A percentile compares a stretch with the other conserved stretches of the same genome.
phyloP scores from a whole-genome alignment of 2,329 filamentous ascomycete species.

The Ophiostoma quercus region DNA sequence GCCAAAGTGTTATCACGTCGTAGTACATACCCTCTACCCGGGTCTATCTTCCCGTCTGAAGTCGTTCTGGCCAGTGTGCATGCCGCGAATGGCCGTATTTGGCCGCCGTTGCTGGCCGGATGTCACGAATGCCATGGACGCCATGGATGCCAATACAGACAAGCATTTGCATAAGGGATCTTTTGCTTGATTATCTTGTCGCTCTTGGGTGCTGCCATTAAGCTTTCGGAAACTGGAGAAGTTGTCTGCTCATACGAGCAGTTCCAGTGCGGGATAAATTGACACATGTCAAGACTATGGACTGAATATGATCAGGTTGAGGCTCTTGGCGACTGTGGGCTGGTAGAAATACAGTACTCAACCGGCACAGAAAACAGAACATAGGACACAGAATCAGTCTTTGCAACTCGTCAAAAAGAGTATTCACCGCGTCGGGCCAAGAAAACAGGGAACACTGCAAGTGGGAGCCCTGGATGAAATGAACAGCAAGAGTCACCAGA shows the following conservation, averaged over 20 bases:
- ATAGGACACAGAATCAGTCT: neutral
- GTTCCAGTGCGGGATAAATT: neutral
- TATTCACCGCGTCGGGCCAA: neutral
- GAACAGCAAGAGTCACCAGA: neutral
- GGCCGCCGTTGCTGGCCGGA: neutral
- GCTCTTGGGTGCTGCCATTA: neutral
- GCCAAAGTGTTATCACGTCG: neutral
- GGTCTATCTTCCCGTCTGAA: neutral
- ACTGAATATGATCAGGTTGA: neutral
- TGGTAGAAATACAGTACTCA: neutral
- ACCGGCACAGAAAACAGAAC: neutral
- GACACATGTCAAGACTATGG: neutral
- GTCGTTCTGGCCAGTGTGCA: neutral
- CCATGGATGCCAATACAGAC: neutral
- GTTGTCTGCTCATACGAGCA: neutral
- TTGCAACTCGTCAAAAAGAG: neutral
- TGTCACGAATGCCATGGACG: neutral
- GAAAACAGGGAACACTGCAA: constrained; percentile 1
- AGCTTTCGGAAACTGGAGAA: neutral
- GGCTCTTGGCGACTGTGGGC: neutral
- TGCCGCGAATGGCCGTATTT: neutral
- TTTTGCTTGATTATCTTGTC: constrained; percentile 1
- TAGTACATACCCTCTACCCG: neutral
- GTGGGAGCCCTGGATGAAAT: neutral
- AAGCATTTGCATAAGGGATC: neutral